These are phyloP conservation scores for Cutaneotrichosporon cutaneum DNA, from an alignment of 1,284 basidiomycete genomes.

Conservation along the genomic window DNA sequence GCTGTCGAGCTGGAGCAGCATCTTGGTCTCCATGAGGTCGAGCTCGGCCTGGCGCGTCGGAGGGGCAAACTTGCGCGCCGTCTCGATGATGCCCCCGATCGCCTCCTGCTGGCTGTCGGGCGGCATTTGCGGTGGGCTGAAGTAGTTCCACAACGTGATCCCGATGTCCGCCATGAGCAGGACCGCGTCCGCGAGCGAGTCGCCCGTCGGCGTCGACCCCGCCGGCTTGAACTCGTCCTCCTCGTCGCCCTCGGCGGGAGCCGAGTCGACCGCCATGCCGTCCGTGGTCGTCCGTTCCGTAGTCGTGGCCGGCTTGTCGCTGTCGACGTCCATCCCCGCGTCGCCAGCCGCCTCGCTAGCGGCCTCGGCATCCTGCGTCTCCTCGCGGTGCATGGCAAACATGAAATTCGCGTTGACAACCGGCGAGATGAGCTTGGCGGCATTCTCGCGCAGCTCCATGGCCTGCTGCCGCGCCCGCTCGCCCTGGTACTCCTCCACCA, in stretches of 20 bases:
- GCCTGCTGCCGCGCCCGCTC: slow-evolving; percentile 6
- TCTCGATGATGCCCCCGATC: slow-evolving; percentile 36
- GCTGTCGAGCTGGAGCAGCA: slow-evolving; percentile 41
- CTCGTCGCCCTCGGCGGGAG: slow-evolving; percentile 47
- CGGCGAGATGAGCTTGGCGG: slow-evolving; percentile 33
- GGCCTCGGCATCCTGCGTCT: slow-evolving; percentile 15
- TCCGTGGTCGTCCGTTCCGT: slow-evolving; percentile 8
- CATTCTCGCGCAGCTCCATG: slow-evolving; percentile 33
- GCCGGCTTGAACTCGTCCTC: slow-evolving; percentile 33
- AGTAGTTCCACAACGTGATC: slow-evolving; percentile 42
- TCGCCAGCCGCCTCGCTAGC: slow-evolving; percentile 12
- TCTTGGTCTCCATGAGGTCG: slow-evolving; percentile 45
- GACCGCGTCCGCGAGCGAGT: slow-evolving; percentile 43
- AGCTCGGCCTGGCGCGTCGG: slow-evolving; percentile 42
- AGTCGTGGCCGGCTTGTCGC: slow-evolving; percentile 11
- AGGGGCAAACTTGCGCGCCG: slow-evolving; percentile 28
- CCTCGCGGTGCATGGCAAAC: slow-evolving; percentile 19
- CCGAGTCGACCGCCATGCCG: slow-evolving; percentile 43
- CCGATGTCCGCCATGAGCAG: slow-evolving; percentile 39
- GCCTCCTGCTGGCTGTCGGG: slow-evolving; percentile 36
- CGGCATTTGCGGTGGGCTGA: slow-evolving; percentile 30
- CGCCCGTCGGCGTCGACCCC: slow-evolving; percentile 41
- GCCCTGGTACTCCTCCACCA: slow-evolving; percentile 42
- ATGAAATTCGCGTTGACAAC: slow-evolving; percentile 43
- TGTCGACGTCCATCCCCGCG: slow-evolving; percentile 21